A percentile compares a stretch with the other conserved stretches of the same genome.
Conservation (phyloP, 345 rosid species). For the Turnera subulata region DNA sequence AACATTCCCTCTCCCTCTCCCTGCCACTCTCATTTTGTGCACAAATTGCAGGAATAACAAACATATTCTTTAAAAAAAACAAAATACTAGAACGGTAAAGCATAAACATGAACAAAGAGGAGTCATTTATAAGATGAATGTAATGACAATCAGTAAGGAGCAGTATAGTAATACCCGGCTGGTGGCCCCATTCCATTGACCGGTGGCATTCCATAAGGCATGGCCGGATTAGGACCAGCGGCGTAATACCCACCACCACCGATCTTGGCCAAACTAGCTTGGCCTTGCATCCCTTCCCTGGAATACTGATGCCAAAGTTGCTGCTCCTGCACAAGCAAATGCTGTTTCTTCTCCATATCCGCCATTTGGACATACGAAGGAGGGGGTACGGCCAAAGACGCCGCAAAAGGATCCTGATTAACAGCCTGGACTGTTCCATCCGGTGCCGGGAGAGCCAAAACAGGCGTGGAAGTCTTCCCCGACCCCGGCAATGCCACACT, state of each 20-base stretch:
- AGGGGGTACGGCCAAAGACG: constrained; percentile 54
- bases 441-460: constrained; percentile 71
- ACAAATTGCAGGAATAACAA: constrained; percentile 25
- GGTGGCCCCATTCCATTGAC: constrained; percentile 46
- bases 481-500: constrained; percentile 66
- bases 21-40: constrained; percentile 17
- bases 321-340: constrained; percentile 58
- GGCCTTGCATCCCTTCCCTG: constrained; percentile 77
- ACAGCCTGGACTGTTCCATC: constrained; percentile 41
- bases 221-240: constrained; percentile 30
- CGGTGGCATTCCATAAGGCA: constrained; percentile 62
- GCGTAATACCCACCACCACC: constrained; percentile 35
- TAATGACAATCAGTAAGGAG: constrained; percentile 29
- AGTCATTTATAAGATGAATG: constrained; percentile 17
- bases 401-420: constrained; percentile 57
- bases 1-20: constrained; percentile 12
- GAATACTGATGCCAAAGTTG: constrained; percentile 61
- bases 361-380: constrained; percentile 69
- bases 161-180: constrained; percentile 44
- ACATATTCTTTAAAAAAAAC: constrained; percentile 22
- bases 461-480: constrained; percentile 46
- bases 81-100: constrained; percentile 7
- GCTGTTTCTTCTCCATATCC: constrained; percentile 73
- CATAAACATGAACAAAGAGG: constrained; percentile 28
- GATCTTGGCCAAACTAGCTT: constrained; percentile 47